phyloP scores from a whole-genome alignment of 345 rosid species.

The Eucalyptus tenuipes region DNA sequence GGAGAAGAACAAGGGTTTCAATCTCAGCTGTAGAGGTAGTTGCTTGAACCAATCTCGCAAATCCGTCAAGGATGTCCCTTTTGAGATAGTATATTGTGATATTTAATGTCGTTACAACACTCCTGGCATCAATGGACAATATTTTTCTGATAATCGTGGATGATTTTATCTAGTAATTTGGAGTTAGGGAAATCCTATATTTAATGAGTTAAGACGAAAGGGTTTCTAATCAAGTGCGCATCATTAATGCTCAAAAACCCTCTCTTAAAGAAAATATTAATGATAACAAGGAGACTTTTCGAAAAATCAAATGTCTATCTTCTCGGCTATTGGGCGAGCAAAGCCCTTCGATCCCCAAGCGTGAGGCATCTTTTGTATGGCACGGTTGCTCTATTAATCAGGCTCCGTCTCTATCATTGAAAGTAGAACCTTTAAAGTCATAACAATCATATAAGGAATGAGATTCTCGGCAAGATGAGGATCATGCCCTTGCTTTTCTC shows the following conservation, averaged over 20 bases:
- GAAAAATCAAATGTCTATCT: no score
- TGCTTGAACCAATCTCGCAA: background rate
- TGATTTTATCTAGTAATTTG: background rate
- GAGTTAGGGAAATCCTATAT: background rate
- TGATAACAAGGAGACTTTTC: background rate
- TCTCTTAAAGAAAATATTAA: background rate
- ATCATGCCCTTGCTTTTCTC: background rate
- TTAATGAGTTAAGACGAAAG: background rate
- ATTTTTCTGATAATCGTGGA: no score
- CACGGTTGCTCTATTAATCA: background rate
- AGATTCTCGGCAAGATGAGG: background rate
- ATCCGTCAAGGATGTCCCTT: background rate
- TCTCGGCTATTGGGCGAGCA: background rate
- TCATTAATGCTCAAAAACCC: background rate
- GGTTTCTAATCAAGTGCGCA: background rate
- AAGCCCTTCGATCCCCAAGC: background rate
- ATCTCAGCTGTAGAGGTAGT: background rate
- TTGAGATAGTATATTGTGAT: background rate
- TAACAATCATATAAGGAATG: background rate
- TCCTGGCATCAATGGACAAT: background rate
- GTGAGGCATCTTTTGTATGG: background rate
- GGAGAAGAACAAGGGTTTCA: background rate
- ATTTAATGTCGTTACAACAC: background rate
- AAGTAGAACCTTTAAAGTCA: background rate
- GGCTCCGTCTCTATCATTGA: background rate